Evolutionary conservation across 768 basidiomycete genomes (phyloP).

Genomic region (Lactifluus echinatus): DNA sequence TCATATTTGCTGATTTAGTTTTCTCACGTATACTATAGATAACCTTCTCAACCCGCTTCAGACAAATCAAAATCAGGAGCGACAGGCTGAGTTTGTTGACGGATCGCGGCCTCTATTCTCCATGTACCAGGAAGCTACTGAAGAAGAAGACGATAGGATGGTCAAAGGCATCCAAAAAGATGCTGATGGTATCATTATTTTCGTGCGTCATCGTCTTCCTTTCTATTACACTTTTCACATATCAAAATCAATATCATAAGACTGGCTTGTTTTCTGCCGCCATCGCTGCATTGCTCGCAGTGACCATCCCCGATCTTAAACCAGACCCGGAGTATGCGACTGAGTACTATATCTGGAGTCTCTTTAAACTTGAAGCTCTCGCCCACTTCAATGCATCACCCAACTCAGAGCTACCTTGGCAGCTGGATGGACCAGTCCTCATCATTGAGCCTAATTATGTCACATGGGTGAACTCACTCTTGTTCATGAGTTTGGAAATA

Average conservation of each 20-base stretch:
- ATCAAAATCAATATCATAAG: not conserved
- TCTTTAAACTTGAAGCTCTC: not conserved
- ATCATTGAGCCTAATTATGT: too few relatives aligned
- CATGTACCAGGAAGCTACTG: not conserved
- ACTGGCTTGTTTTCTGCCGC: too few relatives aligned
- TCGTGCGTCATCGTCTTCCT: not conserved
- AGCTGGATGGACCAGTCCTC: too few relatives aligned
- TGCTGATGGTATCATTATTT: not conserved
- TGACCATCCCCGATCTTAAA: not conserved
- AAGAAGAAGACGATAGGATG: not conserved
- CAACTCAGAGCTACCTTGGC: not conserved
- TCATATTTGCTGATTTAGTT: too few relatives aligned
- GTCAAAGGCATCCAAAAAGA: not conserved
- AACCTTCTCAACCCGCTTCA: not conserved
- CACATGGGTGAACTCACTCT: too few relatives aligned
- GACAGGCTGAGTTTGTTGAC: not conserved
- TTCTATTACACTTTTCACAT: not conserved
- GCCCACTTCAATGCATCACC: not conserved
- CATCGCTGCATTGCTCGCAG: not conserved
- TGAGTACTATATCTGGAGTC: not conserved
- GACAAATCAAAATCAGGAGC: not conserved
- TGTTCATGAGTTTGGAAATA: too few relatives aligned
- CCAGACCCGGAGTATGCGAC: not conserved
- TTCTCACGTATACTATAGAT: not conserved
- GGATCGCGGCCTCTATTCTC: not conserved